A percentile compares a stretch with the other conserved stretches of the same genome.
These are phyloP conservation scores for Blastobotrys illinoisensis DNA, from an alignment of 1,139 yeast genomes.

Conservation along the genomic window DNA sequence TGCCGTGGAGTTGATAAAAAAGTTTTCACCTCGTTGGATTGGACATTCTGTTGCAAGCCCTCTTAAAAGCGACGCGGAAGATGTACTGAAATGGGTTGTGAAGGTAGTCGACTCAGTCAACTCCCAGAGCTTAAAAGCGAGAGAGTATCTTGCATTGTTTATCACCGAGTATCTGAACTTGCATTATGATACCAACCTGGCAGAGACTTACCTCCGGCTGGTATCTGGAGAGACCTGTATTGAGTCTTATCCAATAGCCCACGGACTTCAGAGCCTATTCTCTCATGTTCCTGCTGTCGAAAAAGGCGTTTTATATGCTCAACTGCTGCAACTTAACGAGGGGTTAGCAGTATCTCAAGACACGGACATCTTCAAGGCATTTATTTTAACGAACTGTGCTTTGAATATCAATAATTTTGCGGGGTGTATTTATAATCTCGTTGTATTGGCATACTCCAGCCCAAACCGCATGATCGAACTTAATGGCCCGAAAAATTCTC, in stretches of 20 bases:
- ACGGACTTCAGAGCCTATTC: background rate
- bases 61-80: slow-evolving; percentile 3
- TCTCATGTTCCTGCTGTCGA: background rate
- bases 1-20: slow-evolving; percentile 1
- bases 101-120: background rate
- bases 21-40: slow-evolving; percentile 1
- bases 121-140: background rate
- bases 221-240: background rate
- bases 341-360: background rate
- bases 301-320: background rate
- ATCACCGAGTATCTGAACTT: background rate
- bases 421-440: background rate
- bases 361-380: background rate
- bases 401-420: background rate
- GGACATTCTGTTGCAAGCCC: background rate
- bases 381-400: background rate
- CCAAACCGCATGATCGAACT: background rate
- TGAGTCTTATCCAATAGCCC: background rate
- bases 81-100: slow-evolving; percentile 9
- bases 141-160: background rate
- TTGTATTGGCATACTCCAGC: background rate
- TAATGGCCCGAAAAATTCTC: background rate
- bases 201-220: background rate
- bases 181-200: background rate
- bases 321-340: background rate